phyloP scores from a whole-genome alignment of 2,329 filamentous ascomycete genomes.

The Diaporthe longicolla region DNA sequence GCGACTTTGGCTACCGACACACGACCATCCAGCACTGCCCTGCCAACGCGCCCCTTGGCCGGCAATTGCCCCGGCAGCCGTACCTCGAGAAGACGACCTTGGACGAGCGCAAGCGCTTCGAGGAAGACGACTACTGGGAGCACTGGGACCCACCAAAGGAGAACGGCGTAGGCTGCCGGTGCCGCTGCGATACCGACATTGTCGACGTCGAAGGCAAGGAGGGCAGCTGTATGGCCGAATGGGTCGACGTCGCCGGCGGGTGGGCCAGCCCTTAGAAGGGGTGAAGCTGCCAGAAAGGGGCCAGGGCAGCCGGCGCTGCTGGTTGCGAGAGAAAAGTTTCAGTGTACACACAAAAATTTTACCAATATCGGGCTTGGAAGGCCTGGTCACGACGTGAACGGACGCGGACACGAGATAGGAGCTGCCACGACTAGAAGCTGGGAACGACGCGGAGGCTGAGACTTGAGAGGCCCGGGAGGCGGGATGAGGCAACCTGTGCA shows the following conservation, averaged over 20 bases:
- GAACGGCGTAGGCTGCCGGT: slow-evolving; percentile 96
- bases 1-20: slow-evolving; percentile 97
- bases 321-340: background rate
- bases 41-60: slow-evolving; percentile 85
- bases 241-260: slow-evolving; percentile 96
- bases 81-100: slow-evolving; percentile 85
- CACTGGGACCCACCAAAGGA: slow-evolving; percentile 88
- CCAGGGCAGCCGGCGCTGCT: background rate
- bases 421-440: slow-evolving; percentile 15
- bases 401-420: slow-evolving; percentile 28
- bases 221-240: slow-evolving; percentile 93
- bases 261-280: slow-evolving; percentile 73
- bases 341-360: slow-evolving; percentile 15
- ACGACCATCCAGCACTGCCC: slow-evolving; percentile 99
- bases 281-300: slow-evolving; percentile 38
- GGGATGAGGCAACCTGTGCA: slow-evolving; percentile 22
- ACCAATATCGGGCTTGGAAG: background rate
- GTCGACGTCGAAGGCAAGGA: slow-evolving; percentile 98
- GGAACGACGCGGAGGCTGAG: background rate
- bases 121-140: slow-evolving; percentile 98
- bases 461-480: background rate
- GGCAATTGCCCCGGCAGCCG: slow-evolving; percentile 84
- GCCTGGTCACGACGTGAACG: slow-evolving; percentile 35
- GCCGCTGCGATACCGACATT: slow-evolving; percentile 96
- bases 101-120: slow-evolving; percentile 85